Evolutionary conservation across 2,329 filamentous ascomycete species (phyloP).

Genomic region (Macrophomina phaseolina): DNA sequence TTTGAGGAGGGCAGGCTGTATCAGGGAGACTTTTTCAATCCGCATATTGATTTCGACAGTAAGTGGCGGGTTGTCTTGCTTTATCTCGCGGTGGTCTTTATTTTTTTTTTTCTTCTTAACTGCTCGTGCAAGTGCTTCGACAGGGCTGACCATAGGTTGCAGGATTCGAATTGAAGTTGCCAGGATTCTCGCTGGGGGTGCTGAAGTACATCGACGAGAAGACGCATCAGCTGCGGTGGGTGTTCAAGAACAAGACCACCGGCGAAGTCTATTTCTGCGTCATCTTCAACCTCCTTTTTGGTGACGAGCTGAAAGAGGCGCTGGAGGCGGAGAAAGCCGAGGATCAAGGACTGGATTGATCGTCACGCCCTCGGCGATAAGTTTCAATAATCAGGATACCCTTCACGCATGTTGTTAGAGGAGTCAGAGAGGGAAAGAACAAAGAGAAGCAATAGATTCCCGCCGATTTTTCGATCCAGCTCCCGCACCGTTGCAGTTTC

Average conservation of each 20-base stretch:
- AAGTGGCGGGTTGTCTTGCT: slow-evolving; percentile 1
- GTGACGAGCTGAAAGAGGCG: slow-evolving; percentile 47
- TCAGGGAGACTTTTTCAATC: slow-evolving; percentile 56
- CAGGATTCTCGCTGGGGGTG: slow-evolving; percentile 52
- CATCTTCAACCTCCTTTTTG: slow-evolving; percentile 54
- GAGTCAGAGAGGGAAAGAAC: not conserved
- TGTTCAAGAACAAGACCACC: slow-evolving; percentile 50
- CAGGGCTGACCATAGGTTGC: slow-evolving; percentile 9
- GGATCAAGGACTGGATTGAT: slow-evolving; percentile 9
- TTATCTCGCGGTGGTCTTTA: not conserved
- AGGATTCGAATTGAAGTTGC: slow-evolving; percentile 51
- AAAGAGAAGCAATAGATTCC: not conserved
- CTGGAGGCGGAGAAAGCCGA: slow-evolving; percentile 36
- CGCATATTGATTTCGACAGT: slow-evolving; percentile 54
- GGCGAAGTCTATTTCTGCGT: slow-evolving; percentile 52
- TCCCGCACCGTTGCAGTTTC: not conserved
- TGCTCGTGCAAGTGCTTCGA: not conserved
- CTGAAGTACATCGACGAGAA: slow-evolving; percentile 55
- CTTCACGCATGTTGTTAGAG: not conserved
- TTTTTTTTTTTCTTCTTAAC: not conserved
- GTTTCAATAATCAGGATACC: not conserved
- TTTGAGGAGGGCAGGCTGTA: slow-evolving; percentile 54
- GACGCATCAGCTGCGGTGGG: slow-evolving; percentile 54
- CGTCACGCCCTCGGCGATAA: slow-evolving; percentile 2
- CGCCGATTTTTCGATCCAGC: not conserved